Evolutionary conservation across 176 grass and related monocot species (phyloP).

Genomic region (Stipa capillata): DNA sequence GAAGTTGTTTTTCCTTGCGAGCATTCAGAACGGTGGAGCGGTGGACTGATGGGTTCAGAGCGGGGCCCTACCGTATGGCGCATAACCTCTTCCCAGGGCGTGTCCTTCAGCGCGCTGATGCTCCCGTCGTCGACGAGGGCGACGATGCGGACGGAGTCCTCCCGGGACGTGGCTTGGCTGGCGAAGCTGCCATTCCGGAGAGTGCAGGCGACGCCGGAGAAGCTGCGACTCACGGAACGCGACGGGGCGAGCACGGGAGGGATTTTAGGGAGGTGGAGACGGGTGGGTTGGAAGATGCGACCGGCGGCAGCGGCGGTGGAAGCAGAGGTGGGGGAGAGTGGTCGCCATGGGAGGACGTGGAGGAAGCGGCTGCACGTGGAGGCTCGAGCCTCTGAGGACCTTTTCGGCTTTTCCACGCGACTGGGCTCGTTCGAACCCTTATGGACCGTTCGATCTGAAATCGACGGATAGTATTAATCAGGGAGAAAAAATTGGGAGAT

Average conservation of each 20-base stretch:
- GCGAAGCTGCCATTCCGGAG: background rate
- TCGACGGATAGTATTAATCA: background rate
- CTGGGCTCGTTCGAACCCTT: background rate
- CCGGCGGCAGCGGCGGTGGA: background rate
- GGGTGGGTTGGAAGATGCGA: background rate
- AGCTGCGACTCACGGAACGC: background rate
- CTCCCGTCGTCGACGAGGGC: constrained; percentile 62
- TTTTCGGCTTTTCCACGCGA: background rate
- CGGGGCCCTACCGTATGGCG: constrained; percentile 51
- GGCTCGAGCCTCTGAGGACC: constrained; percentile 2
- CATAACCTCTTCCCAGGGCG: constrained; percentile 90
- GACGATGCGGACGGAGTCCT: constrained; percentile 34
- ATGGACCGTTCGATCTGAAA: background rate
- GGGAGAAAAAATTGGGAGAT: background rate
- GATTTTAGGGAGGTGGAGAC: background rate
- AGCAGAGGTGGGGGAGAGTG: constrained; percentile 4
- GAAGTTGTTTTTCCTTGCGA: background rate
- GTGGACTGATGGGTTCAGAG: constrained; percentile 1
- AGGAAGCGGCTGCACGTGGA: background rate
- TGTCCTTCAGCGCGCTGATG: constrained; percentile 56
- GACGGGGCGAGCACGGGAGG: background rate
- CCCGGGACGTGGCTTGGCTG: background rate
- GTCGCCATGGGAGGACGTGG: constrained; percentile 30
- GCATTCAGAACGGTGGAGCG: background rate
- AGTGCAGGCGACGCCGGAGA: background rate